Base-by-base conservation (phyloP, 768 basidiomycete genomes). In the Gyrodon lividus region DNA sequence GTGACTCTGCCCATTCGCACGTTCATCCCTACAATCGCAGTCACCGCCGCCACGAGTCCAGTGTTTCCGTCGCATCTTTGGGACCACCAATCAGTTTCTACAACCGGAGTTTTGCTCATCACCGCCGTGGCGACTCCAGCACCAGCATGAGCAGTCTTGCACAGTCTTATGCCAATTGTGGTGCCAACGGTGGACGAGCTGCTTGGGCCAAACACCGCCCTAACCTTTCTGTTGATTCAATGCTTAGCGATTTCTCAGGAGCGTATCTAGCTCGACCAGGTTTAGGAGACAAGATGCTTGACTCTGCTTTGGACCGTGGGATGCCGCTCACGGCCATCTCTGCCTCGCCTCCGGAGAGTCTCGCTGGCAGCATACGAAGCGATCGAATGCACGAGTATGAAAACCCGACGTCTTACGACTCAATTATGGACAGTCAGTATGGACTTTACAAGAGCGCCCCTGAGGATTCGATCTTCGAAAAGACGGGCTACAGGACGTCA, bases 201-300 rank as follows among this genome's bases (percentile, higher is more conserved):
- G 75, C 81, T 0, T 86, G 86, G 84, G 74, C 77, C 5, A 76
- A 74, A 26, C 84, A 86, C 53, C 74, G 72, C 4, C 76, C 76
- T 14, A 79, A 86, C 23, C 58, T 65, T 30, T 89, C 87, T 0
- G 63, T 77, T 1, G 89, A 91, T 55, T 91, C 89, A 0, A 65
- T 81, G 28, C 67, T 76, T 61, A 90, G 86, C 57, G 83, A 87
- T 41, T 79, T 78, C 55, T 83, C 86, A 9, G 74, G 69, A 3
- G 67, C 73, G 57, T 72, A 77, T n/a, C 66, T 87, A 0, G 82
- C 77, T 2, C 78, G 89, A 9, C 90, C 90, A 2, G 87, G 84
- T 3, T 64, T 92, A 4, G 89, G 90, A 1, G 90, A 92, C 67
- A 92, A 91, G 77, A 92, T 92, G 90, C 87, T 92, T 55, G 83